phyloP scores from a whole-genome alignment of 106 monocot genomes.

The Dioscorea zingiberensis region DNA sequence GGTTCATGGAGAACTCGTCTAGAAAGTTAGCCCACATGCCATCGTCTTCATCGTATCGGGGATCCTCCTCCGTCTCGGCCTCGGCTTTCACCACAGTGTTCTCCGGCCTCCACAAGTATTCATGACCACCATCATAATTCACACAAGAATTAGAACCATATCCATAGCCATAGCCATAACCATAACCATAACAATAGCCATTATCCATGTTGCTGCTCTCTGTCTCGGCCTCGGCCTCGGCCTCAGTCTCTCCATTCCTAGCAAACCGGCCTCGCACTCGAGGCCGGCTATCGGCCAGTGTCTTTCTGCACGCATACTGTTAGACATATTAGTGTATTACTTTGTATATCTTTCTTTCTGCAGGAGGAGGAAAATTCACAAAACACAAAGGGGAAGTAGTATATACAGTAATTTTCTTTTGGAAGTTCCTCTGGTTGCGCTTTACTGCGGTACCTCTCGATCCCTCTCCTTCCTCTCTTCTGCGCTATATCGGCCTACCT shows the following conservation, averaged over 20 bases:
- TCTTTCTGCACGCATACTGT: constrained; percentile 52
- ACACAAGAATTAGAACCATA: too few species aligned
- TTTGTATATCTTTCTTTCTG: not conserved
- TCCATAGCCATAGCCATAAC: too few species aligned
- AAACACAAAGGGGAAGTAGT: too few species aligned
- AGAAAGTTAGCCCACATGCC: constrained; percentile 23
- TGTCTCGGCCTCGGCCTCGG: constrained; percentile 5
- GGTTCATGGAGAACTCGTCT: constrained; percentile 29
- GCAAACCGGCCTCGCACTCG: constrained; percentile 41
- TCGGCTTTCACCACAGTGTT: constrained; percentile 6
- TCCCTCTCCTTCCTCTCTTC: constrained; percentile 67
- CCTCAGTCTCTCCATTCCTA: constrained; percentile 28
- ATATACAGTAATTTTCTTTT: constrained; percentile 75
- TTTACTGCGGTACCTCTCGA: constrained; percentile 70
- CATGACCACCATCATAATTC: not conserved
- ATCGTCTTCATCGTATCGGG: constrained; percentile 22
- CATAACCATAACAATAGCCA: too few species aligned
- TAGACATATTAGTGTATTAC: not conserved
- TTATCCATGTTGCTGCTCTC: not conserved
- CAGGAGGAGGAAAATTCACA: too few species aligned
- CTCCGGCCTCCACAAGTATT: constrained; percentile 23
- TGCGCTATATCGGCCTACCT: constrained; percentile 41
- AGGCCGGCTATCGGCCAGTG: constrained; percentile 44
- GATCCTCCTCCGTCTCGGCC: constrained; percentile 10
- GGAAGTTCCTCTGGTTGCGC: constrained; percentile 68